Evolutionary conservation across 768 basidiomycete species (phyloP).

Genomic region (Krasilnikovozyma curviuscula): DNA sequence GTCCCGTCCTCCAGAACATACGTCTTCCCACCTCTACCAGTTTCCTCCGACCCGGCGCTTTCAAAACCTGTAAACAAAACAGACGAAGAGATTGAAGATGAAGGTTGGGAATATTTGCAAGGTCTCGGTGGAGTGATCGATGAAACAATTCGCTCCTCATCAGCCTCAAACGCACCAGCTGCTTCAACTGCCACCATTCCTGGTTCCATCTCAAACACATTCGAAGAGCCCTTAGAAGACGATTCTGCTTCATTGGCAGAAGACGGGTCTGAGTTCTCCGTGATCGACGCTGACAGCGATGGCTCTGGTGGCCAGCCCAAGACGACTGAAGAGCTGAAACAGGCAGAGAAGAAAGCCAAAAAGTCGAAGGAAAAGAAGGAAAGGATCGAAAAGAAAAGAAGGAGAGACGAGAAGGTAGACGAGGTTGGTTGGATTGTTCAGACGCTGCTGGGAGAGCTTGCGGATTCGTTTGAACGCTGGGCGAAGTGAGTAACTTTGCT

Average conservation of each 20-base stretch:
- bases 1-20: constrained; percentile 24
- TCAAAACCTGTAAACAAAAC: background rate
- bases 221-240: background rate
- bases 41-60: constrained; percentile 2
- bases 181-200: constrained; percentile 19
- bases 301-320: background rate
- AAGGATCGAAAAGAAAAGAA: background rate
- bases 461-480: constrained; percentile 31
- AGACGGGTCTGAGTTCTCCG: background rate
- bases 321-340: constrained; percentile 7
- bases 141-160: constrained; percentile 18
- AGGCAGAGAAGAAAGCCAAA: background rate
- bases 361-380: background rate
- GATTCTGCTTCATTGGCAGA: background rate
- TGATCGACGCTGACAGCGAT: constrained; percentile 12
- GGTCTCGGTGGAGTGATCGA: constrained; percentile 3
- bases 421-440: constrained; percentile 26
- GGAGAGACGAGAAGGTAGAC: constrained; percentile 15
- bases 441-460: constrained; percentile 25
- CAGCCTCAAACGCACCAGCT: constrained; percentile 21
- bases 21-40: constrained; percentile 28
- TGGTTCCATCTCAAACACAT: background rate
- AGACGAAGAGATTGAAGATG: background rate
- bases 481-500: constrained; percentile 20
- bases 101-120: constrained; percentile 3